phyloP scores from a whole-genome alignment of 139 green algal genomes.

The Desmodesmus armatus region DNA sequence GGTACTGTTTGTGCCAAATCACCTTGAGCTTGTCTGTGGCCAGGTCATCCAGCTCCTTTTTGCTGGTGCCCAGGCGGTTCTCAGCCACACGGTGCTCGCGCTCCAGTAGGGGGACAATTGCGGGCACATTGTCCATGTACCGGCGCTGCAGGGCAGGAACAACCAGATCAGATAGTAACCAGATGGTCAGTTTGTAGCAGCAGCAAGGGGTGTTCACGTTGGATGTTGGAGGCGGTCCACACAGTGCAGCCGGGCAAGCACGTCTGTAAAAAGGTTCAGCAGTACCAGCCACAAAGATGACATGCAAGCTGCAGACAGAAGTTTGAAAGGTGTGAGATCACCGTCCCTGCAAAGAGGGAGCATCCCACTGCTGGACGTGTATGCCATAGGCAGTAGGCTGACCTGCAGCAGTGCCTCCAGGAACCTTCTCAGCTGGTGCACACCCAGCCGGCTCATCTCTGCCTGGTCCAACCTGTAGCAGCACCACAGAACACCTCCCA shows the following conservation, averaged over 20 bases:
- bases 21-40: slow-evolving; percentile 73
- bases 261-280: too few relatives aligned
- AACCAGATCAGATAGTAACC: background rate
- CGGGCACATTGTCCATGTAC: slow-evolving; percentile 93
- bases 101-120: slow-evolving; percentile 94
- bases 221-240: background rate
- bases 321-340: too few relatives aligned
- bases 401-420: slow-evolving; percentile 89
- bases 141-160: slow-evolving; percentile 53
- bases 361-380: background rate
- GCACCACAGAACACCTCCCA: background rate
- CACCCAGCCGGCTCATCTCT: slow-evolving; percentile 85
- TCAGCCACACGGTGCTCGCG: slow-evolving; percentile 80
- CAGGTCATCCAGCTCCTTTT: slow-evolving; percentile 70
- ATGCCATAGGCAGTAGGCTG: slow-evolving; percentile 60
- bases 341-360: too few relatives aligned
- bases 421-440: slow-evolving; percentile 86
- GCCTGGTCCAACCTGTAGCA: slow-evolving; percentile 59
- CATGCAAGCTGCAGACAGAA: too few relatives aligned
- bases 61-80: slow-evolving; percentile 57
- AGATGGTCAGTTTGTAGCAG: background rate
- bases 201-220: background rate
- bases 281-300: background rate
- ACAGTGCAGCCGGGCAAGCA: background rate
- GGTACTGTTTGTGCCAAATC: too few relatives aligned